phyloP scores from a whole-genome alignment of 1,284 basidiomycete genomes.

The Fomes fomentarius region DNA sequence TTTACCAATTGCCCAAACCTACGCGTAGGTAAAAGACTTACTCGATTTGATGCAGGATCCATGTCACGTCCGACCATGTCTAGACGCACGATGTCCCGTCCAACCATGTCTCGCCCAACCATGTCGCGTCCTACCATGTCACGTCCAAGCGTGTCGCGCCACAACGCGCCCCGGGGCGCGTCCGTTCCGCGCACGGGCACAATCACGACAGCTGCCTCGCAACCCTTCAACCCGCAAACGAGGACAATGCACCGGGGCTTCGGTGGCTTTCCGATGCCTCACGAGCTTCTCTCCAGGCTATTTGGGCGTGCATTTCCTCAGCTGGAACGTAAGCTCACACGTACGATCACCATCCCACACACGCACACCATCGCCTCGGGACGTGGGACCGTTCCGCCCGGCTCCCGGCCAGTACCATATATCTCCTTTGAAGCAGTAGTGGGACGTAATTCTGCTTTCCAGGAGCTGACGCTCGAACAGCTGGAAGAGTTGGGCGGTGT shows the following conservation, averaged over 20 bases:
- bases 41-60: constrained; percentile 21
- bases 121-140: constrained; percentile 13
- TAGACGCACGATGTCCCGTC: constrained; percentile 22
- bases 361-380: constrained; percentile 36
- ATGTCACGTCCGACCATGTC: constrained; percentile 20
- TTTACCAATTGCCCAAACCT: background rate
- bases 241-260: constrained; percentile 52
- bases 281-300: constrained; percentile 48
- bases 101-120: constrained; percentile 14
- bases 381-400: constrained; percentile 35
- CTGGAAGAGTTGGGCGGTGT: constrained; percentile 93
- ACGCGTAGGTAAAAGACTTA: too few relatives aligned
- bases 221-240: constrained; percentile 7
- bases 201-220: constrained; percentile 12
- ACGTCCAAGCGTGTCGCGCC: background rate
- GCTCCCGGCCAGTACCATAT: constrained; percentile 71
- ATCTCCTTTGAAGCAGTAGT: constrained; percentile 87
- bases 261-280: constrained; percentile 92
- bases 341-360: constrained; percentile 35
- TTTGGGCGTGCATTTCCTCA: constrained; percentile 32
- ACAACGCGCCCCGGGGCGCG: background rate
- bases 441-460: constrained; percentile 89
- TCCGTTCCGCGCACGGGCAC: constrained; percentile 22
- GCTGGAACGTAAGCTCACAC: constrained; percentile 31
- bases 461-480: constrained; percentile 79